Conservation (phyloP, 768 basidiomycete species). For the Boletus sp. region DNA sequence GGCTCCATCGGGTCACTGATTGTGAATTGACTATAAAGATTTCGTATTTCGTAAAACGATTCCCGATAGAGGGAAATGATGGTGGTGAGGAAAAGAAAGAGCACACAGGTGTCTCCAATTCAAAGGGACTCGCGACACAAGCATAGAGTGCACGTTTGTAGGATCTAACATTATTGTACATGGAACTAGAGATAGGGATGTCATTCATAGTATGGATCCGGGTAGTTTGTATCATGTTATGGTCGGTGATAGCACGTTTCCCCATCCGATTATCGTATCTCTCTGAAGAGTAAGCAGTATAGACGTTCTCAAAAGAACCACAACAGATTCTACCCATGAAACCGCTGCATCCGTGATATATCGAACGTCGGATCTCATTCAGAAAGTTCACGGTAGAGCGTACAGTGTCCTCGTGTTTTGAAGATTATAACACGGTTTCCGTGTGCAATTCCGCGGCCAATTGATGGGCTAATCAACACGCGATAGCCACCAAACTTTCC, state of each 20-base stretch:
- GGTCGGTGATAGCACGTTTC: background rate
- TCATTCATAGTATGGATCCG: background rate
- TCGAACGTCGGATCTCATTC: slow-evolving; percentile 11
- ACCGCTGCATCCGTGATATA: background rate
- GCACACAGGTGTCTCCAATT: slow-evolving; percentile 2
- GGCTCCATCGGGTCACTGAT: slow-evolving; percentile 7
- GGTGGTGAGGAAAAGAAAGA: slow-evolving; percentile 22
- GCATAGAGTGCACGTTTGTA: slow-evolving; percentile 15
- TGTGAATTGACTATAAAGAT: slow-evolving; percentile 17
- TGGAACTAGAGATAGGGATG: slow-evolving; percentile 13
- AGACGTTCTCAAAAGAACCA: background rate
- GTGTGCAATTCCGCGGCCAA: slow-evolving; percentile 27
- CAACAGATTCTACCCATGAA: background rate
- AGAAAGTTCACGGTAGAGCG: slow-evolving; percentile 7
- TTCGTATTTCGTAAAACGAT: slow-evolving; percentile 30
- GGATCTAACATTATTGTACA: slow-evolving; percentile 17
- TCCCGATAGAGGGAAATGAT: slow-evolving; percentile 22
- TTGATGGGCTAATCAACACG: slow-evolving; percentile 11
- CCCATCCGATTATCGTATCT: background rate
- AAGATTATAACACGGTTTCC: slow-evolving; percentile 1
- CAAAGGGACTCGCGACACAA: slow-evolving; percentile 8
- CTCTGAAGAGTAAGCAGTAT: background rate
- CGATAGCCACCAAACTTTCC: slow-evolving; percentile 17
- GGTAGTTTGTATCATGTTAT: slow-evolving; percentile 3
- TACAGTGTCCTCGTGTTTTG: slow-evolving; percentile 9